Evolutionary conservation across 148 eudicot genomes (phyloP), one percentile per base, ranked within the genome.

Genomic region (Rheum nobile): DNA sequence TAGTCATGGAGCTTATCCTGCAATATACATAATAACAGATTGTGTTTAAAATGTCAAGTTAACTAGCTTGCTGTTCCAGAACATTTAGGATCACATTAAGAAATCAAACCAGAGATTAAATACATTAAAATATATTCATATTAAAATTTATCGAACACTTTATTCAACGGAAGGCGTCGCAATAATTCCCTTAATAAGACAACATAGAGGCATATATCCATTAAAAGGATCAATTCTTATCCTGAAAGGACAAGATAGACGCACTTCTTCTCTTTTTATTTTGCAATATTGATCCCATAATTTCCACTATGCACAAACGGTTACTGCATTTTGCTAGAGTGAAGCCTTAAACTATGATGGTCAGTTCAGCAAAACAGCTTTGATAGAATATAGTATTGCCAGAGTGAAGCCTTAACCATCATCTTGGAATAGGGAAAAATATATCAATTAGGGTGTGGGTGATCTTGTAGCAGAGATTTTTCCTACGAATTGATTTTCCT

Each of bases 1-100:
- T 96, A 96, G 54, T 96, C 99, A 86, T 92, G 99, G 73, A 96
- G 97, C 82, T 90, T 90, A 75, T 91, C 99, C 99, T 96, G 91
- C 82, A 84, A 81, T 65, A 61, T 17, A 77, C 24, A 79, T 35
- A 31, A 17, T 28, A 71, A 34, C 55, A 16, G 6, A 41, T 12
- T 41, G 70, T 65, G 70, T 11, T 65, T 32, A 57, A 16, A 16
- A 3, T 16, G 12, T 13, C 55, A 43, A 28, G 55, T 71, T 14
- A 42, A 52, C 13, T 48, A 52, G 42, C 16, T 48, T 19, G 65
- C 65, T 22, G 22, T 34, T 65, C 0, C 3, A 32, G 41, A 34
- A 16, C n/a, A 34, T 16, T 31, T 14, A 65, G 41, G 10, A 65
- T 17, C 39, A 31, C 70, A 34, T 31, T 31, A 16, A 3, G 22